Percentiles rank a stretch among this genome's conserved stretches.
phyloP scores from a whole-genome alignment of 2,329 filamentous ascomycete species.

The Talaromyces amestolkiae region DNA sequence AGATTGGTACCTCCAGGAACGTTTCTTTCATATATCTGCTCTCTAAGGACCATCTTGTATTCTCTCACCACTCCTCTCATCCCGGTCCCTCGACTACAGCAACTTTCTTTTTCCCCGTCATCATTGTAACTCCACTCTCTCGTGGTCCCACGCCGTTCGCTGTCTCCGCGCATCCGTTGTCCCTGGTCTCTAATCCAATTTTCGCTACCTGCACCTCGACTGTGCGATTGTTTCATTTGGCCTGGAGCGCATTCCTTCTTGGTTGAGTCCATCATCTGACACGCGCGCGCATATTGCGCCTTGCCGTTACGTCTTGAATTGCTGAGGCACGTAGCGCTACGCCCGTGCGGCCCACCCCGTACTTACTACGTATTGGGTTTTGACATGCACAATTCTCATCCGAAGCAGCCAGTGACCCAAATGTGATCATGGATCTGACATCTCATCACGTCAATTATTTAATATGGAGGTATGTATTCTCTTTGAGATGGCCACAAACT shows the following conservation, averaged over 20 bases:
- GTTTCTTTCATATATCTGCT: not conserved
- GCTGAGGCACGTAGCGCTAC: constrained; percentile 16
- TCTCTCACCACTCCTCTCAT: not conserved
- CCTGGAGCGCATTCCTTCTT: not conserved
- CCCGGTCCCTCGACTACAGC: not conserved
- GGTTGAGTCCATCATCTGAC: not conserved
- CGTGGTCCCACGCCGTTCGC: constrained; percentile 14
- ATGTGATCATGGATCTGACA: constrained; percentile 48
- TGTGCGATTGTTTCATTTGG: not conserved
- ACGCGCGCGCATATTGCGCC: constrained; percentile 2
- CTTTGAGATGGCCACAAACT: too few species aligned
- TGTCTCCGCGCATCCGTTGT: constrained; percentile 14
- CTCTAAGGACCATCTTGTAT: not conserved
- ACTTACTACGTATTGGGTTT: constrained; percentile 16
- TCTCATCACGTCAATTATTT: constrained; percentile 66
- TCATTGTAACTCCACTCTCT: constrained; percentile 18
- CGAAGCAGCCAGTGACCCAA: constrained; percentile 25
- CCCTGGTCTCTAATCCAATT: constrained; percentile 1
- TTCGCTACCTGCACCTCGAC: constrained; percentile 4
- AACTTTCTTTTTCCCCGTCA: constrained; percentile 5
- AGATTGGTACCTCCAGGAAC: not conserved
- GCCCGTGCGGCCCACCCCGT: constrained; percentile 18
- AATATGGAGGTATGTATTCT: constrained; percentile 59
- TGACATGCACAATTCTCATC: constrained; percentile 31
- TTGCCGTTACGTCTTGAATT: constrained; percentile 4